Evolutionary conservation across 371 early-diverging fungal species (phyloP).

Genomic region (Mycotypha africana): DNA sequence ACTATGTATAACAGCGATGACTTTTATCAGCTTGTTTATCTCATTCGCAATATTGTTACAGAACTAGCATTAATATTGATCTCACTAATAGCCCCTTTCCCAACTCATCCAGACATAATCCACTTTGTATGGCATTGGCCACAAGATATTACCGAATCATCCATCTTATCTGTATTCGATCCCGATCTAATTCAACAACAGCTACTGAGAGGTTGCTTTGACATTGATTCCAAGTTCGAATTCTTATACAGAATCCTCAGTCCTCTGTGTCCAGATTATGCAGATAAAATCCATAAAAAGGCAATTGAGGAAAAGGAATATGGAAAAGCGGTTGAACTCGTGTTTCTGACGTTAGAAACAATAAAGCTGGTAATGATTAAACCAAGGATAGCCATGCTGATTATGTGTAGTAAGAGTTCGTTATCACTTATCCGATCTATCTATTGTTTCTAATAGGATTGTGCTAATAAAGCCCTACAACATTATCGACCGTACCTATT

Average conservation of each 20-base stretch:
- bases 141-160: slow-evolving; percentile 6
- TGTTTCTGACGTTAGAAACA: slow-evolving; percentile 64
- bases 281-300: slow-evolving; percentile 11
- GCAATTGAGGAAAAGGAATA: slow-evolving; percentile 32
- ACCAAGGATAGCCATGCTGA: background rate
- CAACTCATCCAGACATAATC: slow-evolving; percentile 10
- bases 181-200: slow-evolving; percentile 41
- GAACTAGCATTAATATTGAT: slow-evolving; percentile 11
- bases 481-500: slow-evolving; percentile 17
- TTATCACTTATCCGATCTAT: background rate
- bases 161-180: slow-evolving; percentile 19
- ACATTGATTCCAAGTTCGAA: slow-evolving; percentile 44
- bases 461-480: slow-evolving; percentile 23
- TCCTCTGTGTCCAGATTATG: slow-evolving; percentile 40
- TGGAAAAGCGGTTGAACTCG: slow-evolving; percentile 47
- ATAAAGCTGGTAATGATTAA: slow-evolving; percentile 60
- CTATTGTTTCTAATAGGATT: slow-evolving; percentile 4
- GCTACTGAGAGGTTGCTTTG: slow-evolving; percentile 42
- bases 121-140: slow-evolving; percentile 19
- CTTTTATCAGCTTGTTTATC: slow-evolving; percentile 3
- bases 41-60: slow-evolving; percentile 7
- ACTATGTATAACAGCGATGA: too few species aligned
- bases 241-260: slow-evolving; percentile 54
- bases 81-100: slow-evolving; percentile 34
- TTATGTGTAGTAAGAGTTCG: too few species aligned